Conservation (phyloP, 2,329 filamentous ascomycete species). For the Raffaelea arxii region DNA sequence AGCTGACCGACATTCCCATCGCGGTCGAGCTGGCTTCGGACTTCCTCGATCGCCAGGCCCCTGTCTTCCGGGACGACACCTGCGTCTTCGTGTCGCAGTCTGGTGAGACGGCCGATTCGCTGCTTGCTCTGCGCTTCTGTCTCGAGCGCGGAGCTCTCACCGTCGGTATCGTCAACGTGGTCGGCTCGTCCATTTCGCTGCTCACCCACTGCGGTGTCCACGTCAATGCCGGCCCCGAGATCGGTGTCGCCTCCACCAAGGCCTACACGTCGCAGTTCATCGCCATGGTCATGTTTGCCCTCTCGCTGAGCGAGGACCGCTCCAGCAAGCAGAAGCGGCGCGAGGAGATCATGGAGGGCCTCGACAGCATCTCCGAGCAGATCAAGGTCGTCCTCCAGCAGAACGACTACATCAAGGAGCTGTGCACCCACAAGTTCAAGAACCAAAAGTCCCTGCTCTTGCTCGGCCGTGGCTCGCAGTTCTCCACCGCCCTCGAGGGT, state of each 20-base stretch:
- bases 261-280: constrained; percentile 99
- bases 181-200: constrained; percentile 94
- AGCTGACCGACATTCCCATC: constrained; percentile 96
- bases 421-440: constrained; percentile 89
- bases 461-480: constrained; percentile 90
- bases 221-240: constrained; percentile 97
- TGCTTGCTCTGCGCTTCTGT: constrained; percentile 96
- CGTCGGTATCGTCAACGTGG: constrained; percentile 96
- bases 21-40: constrained; percentile 94
- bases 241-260: constrained; percentile 98
- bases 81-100: constrained; percentile 99
- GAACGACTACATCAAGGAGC: constrained; percentile 86
- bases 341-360: constrained; percentile 92
- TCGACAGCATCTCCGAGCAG: constrained; percentile 77
- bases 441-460: constrained; percentile 94
- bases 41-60: constrained; percentile 92
- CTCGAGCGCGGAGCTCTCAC: constrained; percentile 94
- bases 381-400: constrained; percentile 88
- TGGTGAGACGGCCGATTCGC: constrained; percentile 93
- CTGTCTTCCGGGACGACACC: constrained; percentile 98
- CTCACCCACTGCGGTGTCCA: constrained; percentile 99
- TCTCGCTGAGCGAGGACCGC: constrained; percentile 92
- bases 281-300: constrained; percentile 99
- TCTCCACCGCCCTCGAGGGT: constrained; percentile 92
- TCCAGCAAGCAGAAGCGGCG: constrained; percentile 87